phyloP scores from a whole-genome alignment of 345 rosid species.

The Durio zibethinus region DNA sequence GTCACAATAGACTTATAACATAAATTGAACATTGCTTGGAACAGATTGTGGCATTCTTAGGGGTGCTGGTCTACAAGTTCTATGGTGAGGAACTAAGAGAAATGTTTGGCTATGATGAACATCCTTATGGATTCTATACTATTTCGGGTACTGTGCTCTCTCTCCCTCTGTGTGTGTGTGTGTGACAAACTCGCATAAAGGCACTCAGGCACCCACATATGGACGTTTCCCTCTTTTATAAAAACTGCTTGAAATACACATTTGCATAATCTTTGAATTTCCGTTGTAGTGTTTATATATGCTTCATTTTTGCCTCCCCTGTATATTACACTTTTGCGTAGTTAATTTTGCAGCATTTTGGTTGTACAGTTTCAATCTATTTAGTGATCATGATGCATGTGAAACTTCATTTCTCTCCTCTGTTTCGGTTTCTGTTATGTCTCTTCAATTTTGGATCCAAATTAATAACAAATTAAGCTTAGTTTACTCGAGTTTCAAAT shows the following conservation, averaged over 20 bases:
- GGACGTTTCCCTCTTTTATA: not conserved
- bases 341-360: not conserved
- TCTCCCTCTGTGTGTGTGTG: not conserved
- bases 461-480: not conserved
- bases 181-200: not conserved
- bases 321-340: not conserved
- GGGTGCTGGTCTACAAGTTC: conserved; percentile 88
- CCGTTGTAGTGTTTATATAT: not conserved
- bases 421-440: not conserved
- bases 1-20: not conserved
- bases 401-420: not conserved
- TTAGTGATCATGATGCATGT: not conserved
- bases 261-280: not conserved
- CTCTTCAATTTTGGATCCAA: not conserved
- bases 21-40: conserved; percentile 20
- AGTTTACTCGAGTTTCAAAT: not conserved
- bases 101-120: conserved; percentile 98
- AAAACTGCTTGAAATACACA: not conserved
- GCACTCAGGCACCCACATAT: not conserved
- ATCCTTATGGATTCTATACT: conserved; percentile 94
- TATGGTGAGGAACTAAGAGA: conserved; percentile 94
- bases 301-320: not conserved
- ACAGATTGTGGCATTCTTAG: conserved; percentile 94
- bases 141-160: conserved; percentile 66
- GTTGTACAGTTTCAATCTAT: not conserved